A percentile compares a stretch with the other conserved stretches of the same genome.
phyloP scores from a whole-genome alignment of 1,284 basidiomycete species.

The Cronartium quercuum region DNA sequence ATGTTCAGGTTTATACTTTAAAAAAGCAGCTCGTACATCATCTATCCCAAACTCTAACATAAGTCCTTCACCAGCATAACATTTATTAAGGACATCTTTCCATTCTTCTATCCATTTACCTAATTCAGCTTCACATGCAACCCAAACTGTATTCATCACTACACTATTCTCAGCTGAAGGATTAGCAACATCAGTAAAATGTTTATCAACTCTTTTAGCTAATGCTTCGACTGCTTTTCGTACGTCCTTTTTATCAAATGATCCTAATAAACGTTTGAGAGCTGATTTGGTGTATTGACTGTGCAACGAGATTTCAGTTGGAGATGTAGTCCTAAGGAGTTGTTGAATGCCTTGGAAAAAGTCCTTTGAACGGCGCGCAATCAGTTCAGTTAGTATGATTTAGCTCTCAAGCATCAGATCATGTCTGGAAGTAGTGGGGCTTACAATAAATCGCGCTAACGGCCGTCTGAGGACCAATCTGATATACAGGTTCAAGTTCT shows the following conservation, averaged over 20 bases:
- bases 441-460: constrained; percentile 77
- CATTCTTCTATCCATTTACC: constrained; percentile 66
- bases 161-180: constrained; percentile 61
- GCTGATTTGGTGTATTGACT: constrained; percentile 68
- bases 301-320: constrained; percentile 71
- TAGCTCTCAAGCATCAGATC: neutral
- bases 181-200: constrained; percentile 61
- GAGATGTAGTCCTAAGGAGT: constrained; percentile 69
- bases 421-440: constrained; percentile 46
- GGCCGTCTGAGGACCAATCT: constrained; percentile 78
- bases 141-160: constrained; percentile 77
- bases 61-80: constrained; percentile 61
- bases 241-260: constrained; percentile 78
- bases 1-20: constrained; percentile 24
- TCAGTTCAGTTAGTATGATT: neutral
- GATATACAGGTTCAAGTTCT: constrained; percentile 77
- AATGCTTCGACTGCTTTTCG: constrained; percentile 74
- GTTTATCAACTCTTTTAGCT: constrained; percentile 88
- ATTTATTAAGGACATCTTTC: constrained; percentile 62
- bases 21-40: constrained; percentile 70
- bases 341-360: constrained; percentile 89
- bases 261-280: constrained; percentile 77
- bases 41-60: constrained; percentile 65
- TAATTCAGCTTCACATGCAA: constrained; percentile 74
- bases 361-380: constrained; percentile 57